Base-by-base conservation (phyloP, 371 early-diverging fungal species). In the Gilbertella persicaria region DNA sequence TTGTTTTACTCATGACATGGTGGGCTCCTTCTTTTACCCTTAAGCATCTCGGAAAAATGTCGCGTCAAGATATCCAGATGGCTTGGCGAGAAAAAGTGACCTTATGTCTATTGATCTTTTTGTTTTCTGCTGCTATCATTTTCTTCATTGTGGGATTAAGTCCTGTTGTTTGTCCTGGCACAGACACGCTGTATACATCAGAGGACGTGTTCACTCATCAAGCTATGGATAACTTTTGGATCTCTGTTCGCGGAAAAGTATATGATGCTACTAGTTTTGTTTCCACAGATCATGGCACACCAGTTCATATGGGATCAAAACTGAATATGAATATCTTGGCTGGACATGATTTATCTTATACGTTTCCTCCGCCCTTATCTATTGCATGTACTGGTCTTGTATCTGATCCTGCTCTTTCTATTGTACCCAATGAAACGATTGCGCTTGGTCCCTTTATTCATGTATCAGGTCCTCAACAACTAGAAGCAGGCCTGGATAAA, bases 21-120 rank as follows among this genome's bases (percentile, higher is more conserved):
- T 83, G 86, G 85, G 84, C 91, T 25, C 92, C 92, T 5, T 78
- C 86, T 14, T 79, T 72, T 52, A 44, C 66, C 44, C 57, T 87
- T 38, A 57, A 63, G 21, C 66, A 67, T 41, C 69, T 87, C 57
- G 85, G 93, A 37, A 86, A 86, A 50, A 91, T 94, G 88, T 84
- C 82, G 58, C 85, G 93, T 28, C 83, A 84, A 47, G 95, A 95
- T 65, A 82, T 95, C 12, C 92, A 84, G 43, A 90, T 92, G 91
- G 98, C 98, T 2, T 95, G 93, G 94, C 68, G 94, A 14, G 95
- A 95, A 71, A 95, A 95, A 53, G 80, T 93, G 1, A 89, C 94
- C 0, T 64, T 95, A 10, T 91, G 91, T 68, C 64, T 86, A 21
- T 63, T 91, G 50, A 90, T 92, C 41, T 69, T 84, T 60, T 55